Evolutionary conservation across 2,329 filamentous ascomycete species (phyloP).

Genomic region (Chaetomium globosum): DNA sequence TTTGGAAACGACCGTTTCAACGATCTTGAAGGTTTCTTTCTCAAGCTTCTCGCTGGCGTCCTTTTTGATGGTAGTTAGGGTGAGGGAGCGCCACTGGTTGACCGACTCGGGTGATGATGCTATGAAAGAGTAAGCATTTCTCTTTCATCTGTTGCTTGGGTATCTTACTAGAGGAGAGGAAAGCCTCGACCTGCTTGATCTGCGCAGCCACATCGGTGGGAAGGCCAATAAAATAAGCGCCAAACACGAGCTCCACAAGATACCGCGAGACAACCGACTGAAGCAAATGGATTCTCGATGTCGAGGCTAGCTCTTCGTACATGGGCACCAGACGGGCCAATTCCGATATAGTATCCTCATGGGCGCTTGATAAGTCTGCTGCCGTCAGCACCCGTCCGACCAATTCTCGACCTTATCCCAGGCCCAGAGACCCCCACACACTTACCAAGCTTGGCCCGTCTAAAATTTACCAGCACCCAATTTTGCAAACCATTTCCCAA

Average conservation of each 20-base stretch:
- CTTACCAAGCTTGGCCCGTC: constrained; percentile 61
- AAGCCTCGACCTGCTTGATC: constrained; percentile 53
- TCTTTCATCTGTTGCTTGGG: neutral
- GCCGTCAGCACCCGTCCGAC: neutral
- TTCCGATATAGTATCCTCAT: constrained; percentile 48
- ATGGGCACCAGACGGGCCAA: constrained; percentile 57
- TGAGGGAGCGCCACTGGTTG: constrained; percentile 69
- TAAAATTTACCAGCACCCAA: constrained; percentile 72
- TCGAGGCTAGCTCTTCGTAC: constrained; percentile 57
- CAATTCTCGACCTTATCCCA: neutral
- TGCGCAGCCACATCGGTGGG: constrained; percentile 56
- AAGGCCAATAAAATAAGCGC: constrained; percentile 65
- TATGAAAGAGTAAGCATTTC: constrained; percentile 21
- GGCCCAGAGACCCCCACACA: constrained; percentile 12
- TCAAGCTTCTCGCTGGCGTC: constrained; percentile 53
- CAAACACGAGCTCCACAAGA: constrained; percentile 64
- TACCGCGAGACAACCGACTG: constrained; percentile 64
- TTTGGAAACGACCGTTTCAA: constrained; percentile 49
- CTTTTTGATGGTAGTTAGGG: constrained; percentile 61
- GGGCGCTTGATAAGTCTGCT: constrained; percentile 51
- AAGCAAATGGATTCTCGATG: constrained; percentile 62
- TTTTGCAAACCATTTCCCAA: constrained; percentile 71
- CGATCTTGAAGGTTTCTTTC: constrained; percentile 48
- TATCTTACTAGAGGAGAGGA: constrained; percentile 48
- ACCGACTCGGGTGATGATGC: constrained; percentile 51